These are phyloP conservation scores for Puccinia hordei DNA, from an alignment of 1,284 basidiomycete genomes.

Conservation along the genomic window DNA sequence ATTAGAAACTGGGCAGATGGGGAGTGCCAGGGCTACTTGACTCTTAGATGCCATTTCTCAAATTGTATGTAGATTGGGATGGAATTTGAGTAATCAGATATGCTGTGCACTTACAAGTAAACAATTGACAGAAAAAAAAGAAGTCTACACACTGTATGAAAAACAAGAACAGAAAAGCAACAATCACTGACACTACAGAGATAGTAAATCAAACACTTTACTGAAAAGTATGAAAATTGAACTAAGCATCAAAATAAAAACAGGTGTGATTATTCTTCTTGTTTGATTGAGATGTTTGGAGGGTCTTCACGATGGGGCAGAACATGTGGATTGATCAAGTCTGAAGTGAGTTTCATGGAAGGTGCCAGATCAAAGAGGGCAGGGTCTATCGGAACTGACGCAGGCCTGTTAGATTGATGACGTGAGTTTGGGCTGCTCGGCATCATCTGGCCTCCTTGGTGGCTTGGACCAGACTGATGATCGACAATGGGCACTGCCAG, in stretches of 20 bases:
- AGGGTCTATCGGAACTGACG: slow-evolving; percentile 8
- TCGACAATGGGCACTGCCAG: slow-evolving; percentile 34
- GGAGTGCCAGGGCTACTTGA: too few relatives aligned
- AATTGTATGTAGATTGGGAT: too few relatives aligned
- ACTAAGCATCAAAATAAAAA: neutral
- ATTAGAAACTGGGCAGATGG: too few relatives aligned
- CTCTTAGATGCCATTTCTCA: too few relatives aligned
- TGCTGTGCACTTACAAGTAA: too few relatives aligned
- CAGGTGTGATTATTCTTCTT: slow-evolving; percentile 23
- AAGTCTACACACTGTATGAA: too few relatives aligned
- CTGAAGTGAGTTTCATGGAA: neutral
- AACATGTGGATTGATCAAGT: slow-evolving; percentile 12
- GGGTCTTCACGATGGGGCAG: neutral
- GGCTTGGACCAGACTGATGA: slow-evolving; percentile 9
- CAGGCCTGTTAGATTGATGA: neutral
- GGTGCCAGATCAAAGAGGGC: neutral
- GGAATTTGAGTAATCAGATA: too few relatives aligned
- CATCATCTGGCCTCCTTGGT: neutral
- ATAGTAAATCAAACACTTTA: too few relatives aligned
- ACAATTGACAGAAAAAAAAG: too few relatives aligned
- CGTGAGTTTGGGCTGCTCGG: neutral
- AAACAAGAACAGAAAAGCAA: neutral
- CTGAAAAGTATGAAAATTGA: too few relatives aligned
- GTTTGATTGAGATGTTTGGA: slow-evolving; percentile 15
- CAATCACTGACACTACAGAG: too few relatives aligned